Evolutionary conservation across 2,329 filamentous ascomycete species (phyloP).

Genomic region (Penicillium sp.): DNA sequence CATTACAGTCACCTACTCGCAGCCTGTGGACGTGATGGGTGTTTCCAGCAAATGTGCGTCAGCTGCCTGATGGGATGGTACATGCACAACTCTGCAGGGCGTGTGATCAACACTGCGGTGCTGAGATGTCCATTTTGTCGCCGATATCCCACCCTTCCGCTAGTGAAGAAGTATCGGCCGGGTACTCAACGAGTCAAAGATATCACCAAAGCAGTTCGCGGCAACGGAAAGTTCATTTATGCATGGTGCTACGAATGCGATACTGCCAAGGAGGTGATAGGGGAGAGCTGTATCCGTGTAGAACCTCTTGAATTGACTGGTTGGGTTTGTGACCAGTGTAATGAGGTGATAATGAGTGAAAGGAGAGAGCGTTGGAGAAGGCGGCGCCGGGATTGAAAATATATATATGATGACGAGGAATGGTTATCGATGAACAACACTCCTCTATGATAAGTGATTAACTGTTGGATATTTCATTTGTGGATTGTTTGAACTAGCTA

Average conservation of each 20-base stretch:
- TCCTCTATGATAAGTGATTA: background rate
- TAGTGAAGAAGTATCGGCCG: slow-evolving; percentile 30
- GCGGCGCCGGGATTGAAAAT: background rate
- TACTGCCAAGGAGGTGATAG: slow-evolving; percentile 44
- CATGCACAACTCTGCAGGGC: background rate
- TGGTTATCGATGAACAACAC: background rate
- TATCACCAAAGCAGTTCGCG: slow-evolving; percentile 41
- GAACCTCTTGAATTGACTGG: slow-evolving; percentile 37
- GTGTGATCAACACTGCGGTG: background rate
- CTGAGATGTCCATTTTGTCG: background rate
- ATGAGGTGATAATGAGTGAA: slow-evolving; percentile 2
- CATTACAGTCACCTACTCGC: background rate
- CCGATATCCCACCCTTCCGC: background rate
- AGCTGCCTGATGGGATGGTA: background rate
- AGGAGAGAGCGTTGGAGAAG: background rate
- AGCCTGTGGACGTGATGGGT: background rate
- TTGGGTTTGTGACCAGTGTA: slow-evolving; percentile 49
- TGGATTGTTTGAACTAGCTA: slow-evolving; percentile 4
- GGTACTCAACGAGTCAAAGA: slow-evolving; percentile 41
- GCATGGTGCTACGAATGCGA: slow-evolving; percentile 51
- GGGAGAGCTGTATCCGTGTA: slow-evolving; percentile 48
- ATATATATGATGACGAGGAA: background rate
- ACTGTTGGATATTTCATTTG: background rate
- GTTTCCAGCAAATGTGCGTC: background rate
- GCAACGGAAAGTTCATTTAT: slow-evolving; percentile 49